Evolutionary conservation across 768 basidiomycete species (phyloP).

Genomic region (Boletus rex-veris): DNA sequence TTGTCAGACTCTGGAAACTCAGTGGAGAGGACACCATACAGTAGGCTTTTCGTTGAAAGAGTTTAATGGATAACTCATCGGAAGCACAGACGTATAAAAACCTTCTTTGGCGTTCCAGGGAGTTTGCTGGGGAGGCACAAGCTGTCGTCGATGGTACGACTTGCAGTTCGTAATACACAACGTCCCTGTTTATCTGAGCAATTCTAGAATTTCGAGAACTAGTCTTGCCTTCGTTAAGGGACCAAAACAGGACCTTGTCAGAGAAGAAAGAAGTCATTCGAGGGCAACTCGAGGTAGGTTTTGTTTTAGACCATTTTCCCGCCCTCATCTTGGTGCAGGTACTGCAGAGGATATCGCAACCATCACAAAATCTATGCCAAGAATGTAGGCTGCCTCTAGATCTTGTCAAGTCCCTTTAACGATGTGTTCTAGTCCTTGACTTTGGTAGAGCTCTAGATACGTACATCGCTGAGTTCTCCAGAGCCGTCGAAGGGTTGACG

Average conservation of each 20-base stretch:
- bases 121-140: conserved; percentile 20
- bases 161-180: too few relatives aligned
- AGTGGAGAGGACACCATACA: conserved; percentile 14
- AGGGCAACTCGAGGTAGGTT: conserved; percentile 14
- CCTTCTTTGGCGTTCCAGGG: conserved; percentile 20
- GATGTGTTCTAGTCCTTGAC: conserved; percentile 5
- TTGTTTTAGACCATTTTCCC: not conserved
- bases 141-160: conserved; percentile 13
- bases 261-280: conserved; percentile 15
- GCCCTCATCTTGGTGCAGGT: conserved; percentile 8
- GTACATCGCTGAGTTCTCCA: conserved; percentile 15
- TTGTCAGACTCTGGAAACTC: conserved; percentile 12
- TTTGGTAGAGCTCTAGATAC: conserved; percentile 15
- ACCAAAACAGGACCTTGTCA: not conserved
- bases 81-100: conserved; percentile 8
- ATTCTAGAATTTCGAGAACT: conserved; percentile 16
- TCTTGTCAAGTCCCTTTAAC: not conserved
- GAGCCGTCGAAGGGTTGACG: conserved; percentile 6
- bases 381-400: conserved; percentile 8
- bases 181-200: not conserved
- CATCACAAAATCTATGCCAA: conserved; percentile 19
- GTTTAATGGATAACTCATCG: not conserved
- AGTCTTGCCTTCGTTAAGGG: conserved; percentile 14
- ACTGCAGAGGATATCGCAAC: conserved; percentile 13
- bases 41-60: not conserved